Conservation (phyloP, 108 stramenopile species). For the Skeletonema tropicum region DNA sequence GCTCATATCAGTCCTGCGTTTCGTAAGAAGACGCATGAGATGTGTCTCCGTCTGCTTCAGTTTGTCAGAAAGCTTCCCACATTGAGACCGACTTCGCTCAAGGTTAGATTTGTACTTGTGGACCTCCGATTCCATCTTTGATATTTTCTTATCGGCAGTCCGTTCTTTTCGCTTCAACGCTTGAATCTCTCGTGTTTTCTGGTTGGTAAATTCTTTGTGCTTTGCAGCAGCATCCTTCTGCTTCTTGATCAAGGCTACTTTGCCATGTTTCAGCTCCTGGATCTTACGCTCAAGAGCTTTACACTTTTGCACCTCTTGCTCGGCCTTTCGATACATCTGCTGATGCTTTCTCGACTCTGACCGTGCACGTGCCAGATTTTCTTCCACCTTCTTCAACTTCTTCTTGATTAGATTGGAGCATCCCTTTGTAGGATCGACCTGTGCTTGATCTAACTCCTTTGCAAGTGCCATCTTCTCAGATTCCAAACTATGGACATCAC, state of each 20-base stretch:
- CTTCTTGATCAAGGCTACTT: conserved; percentile 73
- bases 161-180: conserved; percentile 75
- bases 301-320: conserved; percentile 76
- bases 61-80: conserved; percentile 71
- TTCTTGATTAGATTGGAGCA: conserved; percentile 75
- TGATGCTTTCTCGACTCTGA: conserved; percentile 75
- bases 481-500: conserved; percentile 77
- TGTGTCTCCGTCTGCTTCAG: conserved; percentile 83
- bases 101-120: conserved; percentile 70
- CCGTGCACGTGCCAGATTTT: conserved; percentile 65
- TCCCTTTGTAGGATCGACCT: conserved; percentile 71
- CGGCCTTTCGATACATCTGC: conserved; percentile 75
- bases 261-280: conserved; percentile 71
- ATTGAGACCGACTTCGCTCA: conserved; percentile 66
- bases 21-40: conserved; percentile 74
- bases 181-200: conserved; percentile 78
- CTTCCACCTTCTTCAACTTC: conserved; percentile 77
- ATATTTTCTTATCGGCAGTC: conserved; percentile 57
- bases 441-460: conserved; percentile 68
- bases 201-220: conserved; percentile 70
- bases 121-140: conserved; percentile 75
- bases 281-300: conserved; percentile 78
- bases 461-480: conserved; percentile 74
- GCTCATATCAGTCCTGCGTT: conserved; percentile 59
- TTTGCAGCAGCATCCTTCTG: conserved; percentile 71